Percentiles rank a stretch among this genome's conserved stretches.
Evolutionary conservation across 208 protist genomes (phyloP).

Genomic region (Trypanosoma lewisi): DNA sequence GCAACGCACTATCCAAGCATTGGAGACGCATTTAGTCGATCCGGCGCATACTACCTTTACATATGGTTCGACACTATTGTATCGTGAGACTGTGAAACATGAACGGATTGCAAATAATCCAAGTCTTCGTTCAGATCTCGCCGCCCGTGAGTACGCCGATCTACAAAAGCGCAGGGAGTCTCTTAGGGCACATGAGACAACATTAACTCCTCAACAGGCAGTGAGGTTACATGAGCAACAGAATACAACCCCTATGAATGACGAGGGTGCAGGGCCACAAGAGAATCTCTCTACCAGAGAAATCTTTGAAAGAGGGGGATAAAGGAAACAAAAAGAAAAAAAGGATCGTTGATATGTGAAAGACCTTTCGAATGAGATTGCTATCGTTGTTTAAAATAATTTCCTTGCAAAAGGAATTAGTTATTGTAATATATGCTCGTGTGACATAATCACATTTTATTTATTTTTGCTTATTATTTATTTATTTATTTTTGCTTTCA

Average conservation of each 20-base stretch:
- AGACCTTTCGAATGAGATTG: too few relatives aligned
- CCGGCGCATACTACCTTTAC: constrained; percentile 61
- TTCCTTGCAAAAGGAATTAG: background rate
- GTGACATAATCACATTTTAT: background rate
- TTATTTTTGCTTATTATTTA: constrained; percentile 19
- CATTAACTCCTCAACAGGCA: constrained; percentile 55
- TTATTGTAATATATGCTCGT: background rate
- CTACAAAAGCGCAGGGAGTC: constrained; percentile 52
- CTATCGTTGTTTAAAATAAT: too few relatives aligned
- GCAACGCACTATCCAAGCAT: constrained; percentile 72
- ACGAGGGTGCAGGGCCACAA: constrained; percentile 41
- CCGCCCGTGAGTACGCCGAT: constrained; percentile 67
- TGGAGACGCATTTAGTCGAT: constrained; percentile 60
- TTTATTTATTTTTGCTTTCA: constrained; percentile 16
- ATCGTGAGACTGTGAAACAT: constrained; percentile 57
- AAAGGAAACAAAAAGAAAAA: too few relatives aligned
- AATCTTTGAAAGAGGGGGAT: constrained; percentile 39
- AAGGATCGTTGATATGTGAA: too few relatives aligned
- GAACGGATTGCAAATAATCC: constrained; percentile 65
- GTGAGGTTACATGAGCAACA: constrained; percentile 51
- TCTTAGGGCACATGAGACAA: constrained; percentile 39
- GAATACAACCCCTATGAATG: constrained; percentile 24
- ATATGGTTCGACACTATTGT: constrained; percentile 73
- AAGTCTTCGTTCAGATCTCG: constrained; percentile 59
- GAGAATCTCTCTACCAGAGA: constrained; percentile 49